Base-by-base conservation (phyloP, 2,329 filamentous ascomycete species). In the Graphiopsis chlorocephala region DNA sequence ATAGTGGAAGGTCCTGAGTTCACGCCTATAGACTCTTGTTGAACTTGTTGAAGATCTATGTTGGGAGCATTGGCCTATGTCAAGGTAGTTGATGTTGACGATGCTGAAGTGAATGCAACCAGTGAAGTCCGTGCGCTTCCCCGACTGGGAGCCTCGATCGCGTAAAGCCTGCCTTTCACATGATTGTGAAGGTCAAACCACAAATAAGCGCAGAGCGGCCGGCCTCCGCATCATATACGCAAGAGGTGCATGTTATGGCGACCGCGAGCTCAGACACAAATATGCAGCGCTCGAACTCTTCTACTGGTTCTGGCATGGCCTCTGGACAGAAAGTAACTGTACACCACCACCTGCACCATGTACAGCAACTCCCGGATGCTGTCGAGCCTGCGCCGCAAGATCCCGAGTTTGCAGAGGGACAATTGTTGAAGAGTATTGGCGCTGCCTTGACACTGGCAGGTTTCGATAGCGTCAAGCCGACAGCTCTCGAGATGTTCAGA, bases 401-500 rank as follows among this genome's bases (percentile, higher is more conserved):
- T 75, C 82, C 83, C 48, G 76, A 79, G 59, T 81, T 84, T 63
- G 79, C 85, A 64, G 82, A 86, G 69, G 77, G 80, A 17, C 79
- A 88, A 69, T 77, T 89, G 65, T 77, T 82, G 56, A 81, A 84
- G 68, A 82, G 83, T 50, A 84, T 89, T 67, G 80, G 81, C 26
- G 79, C 82, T 60, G 78, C 81, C 64, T 78, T 86, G 68, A 79
- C 76, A 61, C 77, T 81, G 64, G 78, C 79, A 25, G 86, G 86
- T 3, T 88, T 86, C 71, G 83, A 85, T 33, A 73, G 80, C 64
- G 84, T 84, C 26, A 80, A 81, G 61, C 81, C 85, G 11, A 79
- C 81, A 26, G 87, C 85, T 47, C 71, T 89, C 68, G 84, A 88
- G 69, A 79, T 80, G 69, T 83, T 89, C 66, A 78, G 83, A 61